Percentiles rank a stretch among this genome's conserved stretches.
phyloP scores from a whole-genome alignment of 306 rosid genomes.

The Citrullus mucosospermus region DNA sequence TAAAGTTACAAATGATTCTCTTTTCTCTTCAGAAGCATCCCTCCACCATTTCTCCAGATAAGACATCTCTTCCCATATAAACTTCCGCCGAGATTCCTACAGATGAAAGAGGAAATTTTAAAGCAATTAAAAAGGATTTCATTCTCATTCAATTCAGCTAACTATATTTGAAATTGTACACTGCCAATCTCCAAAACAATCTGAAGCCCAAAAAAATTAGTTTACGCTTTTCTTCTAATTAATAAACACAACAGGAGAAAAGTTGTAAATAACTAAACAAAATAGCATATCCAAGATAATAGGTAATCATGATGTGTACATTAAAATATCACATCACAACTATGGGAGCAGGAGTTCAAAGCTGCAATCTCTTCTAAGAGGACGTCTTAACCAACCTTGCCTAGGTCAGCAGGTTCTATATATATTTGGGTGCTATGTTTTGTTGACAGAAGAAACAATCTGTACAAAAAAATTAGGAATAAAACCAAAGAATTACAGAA shows the following conservation, averaged over 20 bases:
- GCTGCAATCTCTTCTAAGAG: neutral
- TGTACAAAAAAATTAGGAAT: neutral
- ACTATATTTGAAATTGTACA: neutral
- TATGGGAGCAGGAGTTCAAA: neutral
- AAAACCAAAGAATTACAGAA: neutral
- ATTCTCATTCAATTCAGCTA: neutral
- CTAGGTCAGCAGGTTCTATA: neutral
- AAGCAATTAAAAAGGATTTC: neutral
- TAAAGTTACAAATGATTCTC: conserved; percentile 46
- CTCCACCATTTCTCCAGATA: conserved; percentile 99
- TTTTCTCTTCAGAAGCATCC: conserved; percentile 55
- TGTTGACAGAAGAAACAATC: neutral
- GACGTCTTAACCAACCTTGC: neutral
- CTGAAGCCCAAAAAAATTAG: neutral
- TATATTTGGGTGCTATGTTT: neutral
- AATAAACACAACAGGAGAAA: neutral
- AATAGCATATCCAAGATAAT: neutral
- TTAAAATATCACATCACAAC: neutral
- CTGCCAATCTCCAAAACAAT: neutral
- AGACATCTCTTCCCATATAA: conserved; percentile 99
- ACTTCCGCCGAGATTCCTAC: conserved; percentile 80
- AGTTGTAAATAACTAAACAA: neutral
- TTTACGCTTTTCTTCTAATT: neutral
- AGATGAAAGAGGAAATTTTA: conserved; percentile 2
- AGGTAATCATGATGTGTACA: neutral